Percentiles rank a stretch among this genome's conserved stretches.
These are phyloP conservation scores for Nannizzia gypsea DNA, from an alignment of 2,329 filamentous ascomycete genomes.

Conservation along the genomic window DNA sequence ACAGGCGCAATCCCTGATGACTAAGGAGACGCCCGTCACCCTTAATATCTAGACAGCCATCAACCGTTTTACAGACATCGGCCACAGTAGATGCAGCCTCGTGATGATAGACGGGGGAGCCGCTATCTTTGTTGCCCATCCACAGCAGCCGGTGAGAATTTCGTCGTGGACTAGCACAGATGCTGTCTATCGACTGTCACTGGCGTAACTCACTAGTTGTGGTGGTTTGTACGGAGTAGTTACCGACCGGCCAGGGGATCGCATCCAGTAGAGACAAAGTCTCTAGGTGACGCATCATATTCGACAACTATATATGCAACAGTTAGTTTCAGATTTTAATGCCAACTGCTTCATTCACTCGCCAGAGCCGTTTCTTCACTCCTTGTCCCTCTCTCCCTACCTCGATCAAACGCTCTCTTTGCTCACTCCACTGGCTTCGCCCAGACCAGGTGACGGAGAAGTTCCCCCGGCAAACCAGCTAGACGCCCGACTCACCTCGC, in stretches of 20 bases:
- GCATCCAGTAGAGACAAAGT: background rate
- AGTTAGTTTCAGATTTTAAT: background rate
- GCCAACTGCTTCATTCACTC: background rate
- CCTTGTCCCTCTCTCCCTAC: background rate
- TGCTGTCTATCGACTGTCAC: background rate
- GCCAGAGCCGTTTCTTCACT: background rate
- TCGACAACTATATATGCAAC: background rate
- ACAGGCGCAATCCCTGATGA: conserved; percentile 5
- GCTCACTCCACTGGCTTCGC: no score
- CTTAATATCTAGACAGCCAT: background rate
- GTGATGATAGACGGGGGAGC: background rate
- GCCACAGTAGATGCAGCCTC: background rate
- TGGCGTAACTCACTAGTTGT: background rate
- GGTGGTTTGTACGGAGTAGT: background rate
- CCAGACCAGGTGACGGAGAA: background rate
- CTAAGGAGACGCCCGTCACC: background rate
- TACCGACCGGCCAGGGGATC: background rate
- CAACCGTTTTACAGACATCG: background rate
- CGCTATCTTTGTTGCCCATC: no score
- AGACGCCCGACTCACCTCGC: background rate
- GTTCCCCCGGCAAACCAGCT: background rate
- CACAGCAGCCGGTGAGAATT: background rate
- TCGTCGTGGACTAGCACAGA: background rate
- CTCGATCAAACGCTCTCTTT: background rate
- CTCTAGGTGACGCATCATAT: background rate